Evolutionary conservation across 106 monocot genomes (phyloP).

Genomic region (Chionographis japonica): DNA sequence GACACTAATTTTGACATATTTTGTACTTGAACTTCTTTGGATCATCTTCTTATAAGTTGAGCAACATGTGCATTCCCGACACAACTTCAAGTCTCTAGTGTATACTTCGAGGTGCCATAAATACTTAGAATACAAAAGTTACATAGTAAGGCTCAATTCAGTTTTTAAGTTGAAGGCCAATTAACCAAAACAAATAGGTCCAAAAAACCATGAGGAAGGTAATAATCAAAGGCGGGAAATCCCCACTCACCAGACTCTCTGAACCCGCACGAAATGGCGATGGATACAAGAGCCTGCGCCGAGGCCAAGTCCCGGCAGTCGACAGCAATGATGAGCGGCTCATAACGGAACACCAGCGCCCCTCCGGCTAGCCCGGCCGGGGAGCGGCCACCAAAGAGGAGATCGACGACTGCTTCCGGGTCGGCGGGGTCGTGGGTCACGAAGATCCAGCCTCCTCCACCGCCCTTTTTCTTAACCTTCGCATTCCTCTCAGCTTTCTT

Average conservation of each 20-base stretch:
- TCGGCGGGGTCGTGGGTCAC: slow-evolving; percentile 71
- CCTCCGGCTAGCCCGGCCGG: not conserved
- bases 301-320: slow-evolving; percentile 60
- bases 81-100: no score
- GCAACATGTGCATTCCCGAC: no score
- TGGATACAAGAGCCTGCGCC: slow-evolving; percentile 54
- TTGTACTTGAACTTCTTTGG: no score
- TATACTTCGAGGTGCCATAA: no score
- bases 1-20: no score
- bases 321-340: slow-evolving; percentile 75
- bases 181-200: no score
- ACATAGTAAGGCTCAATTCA: no score
- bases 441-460: slow-evolving; percentile 76
- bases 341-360: slow-evolving; percentile 72
- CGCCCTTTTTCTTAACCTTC: slow-evolving; percentile 71
- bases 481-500: slow-evolving; percentile 4
- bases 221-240: no score
- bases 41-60: no score
- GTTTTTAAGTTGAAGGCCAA: no score
- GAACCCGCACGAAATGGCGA: slow-evolving; percentile 68
- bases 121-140: no score
- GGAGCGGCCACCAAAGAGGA: slow-evolving; percentile 30
- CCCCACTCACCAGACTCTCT: slow-evolving; percentile 70
- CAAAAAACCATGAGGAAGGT: no score
- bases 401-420: slow-evolving; percentile 32